Percentiles rank a stretch among this genome's conserved stretches.
These are phyloP conservation scores for Hansenula sp. DNA, from an alignment of 1,139 yeast genomes.

Conservation along the genomic window DNA sequence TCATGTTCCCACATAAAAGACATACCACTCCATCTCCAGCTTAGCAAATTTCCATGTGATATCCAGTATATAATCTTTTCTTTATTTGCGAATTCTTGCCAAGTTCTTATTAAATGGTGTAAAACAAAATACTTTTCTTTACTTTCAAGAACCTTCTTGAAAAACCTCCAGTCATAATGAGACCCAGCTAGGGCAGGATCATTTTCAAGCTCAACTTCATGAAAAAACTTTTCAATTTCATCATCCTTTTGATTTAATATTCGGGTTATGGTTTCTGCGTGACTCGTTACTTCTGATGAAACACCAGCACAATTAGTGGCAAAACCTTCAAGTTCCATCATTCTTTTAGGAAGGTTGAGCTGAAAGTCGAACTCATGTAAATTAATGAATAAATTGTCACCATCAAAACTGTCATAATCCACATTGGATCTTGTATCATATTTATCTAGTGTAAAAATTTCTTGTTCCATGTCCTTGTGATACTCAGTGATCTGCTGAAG, in stretches of 20 bases:
- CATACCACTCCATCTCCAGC: slow-evolving; percentile 67
- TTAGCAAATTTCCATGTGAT: slow-evolving; percentile 64
- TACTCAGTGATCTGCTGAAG: too few relatives aligned
- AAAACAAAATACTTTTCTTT: slow-evolving; percentile 40
- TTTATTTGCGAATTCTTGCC: slow-evolving; percentile 53
- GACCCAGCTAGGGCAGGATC: slow-evolving; percentile 41
- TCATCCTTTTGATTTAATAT: too few relatives aligned
- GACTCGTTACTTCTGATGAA: too few relatives aligned
- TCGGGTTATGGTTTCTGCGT: too few relatives aligned
- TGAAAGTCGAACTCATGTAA: slow-evolving; percentile 21
- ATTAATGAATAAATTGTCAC: slow-evolving; percentile 8
- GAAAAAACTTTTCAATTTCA: slow-evolving; percentile 36
- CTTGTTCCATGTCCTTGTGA: neutral
- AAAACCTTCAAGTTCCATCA: neutral
- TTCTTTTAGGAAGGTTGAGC: slow-evolving; percentile 9
- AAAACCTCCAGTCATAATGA: slow-evolving; percentile 75
- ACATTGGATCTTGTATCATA: slow-evolving; percentile 1
- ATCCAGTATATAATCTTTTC: slow-evolving; percentile 55
- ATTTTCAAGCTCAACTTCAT: slow-evolving; percentile 34
- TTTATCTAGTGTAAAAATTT: neutral
- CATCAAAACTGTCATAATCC: neutral
- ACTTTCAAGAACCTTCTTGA: slow-evolving; percentile 45
- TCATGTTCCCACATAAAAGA: slow-evolving; percentile 74
- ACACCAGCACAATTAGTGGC: too few relatives aligned
- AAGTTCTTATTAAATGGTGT: slow-evolving; percentile 50